Base-by-base conservation (phyloP, 345 rosid species). In the Populus pruinosa region DNA sequence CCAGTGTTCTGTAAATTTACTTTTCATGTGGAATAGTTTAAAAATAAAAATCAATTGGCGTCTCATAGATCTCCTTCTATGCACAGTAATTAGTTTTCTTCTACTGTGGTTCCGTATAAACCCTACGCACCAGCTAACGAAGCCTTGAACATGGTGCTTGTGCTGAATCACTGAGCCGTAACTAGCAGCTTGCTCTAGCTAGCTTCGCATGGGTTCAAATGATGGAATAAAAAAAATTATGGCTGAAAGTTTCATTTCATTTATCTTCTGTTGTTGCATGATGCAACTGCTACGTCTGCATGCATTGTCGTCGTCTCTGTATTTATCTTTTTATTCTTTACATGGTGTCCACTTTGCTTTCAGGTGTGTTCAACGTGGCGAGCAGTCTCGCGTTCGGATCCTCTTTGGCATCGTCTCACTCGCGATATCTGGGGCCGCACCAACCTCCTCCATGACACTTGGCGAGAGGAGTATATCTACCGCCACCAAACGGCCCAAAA, bases 321-420 rank as follows among this genome's bases (percentile, higher is more conserved):
- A 6, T 41, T 9, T 64, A 64, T 64, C 50, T 44, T 41, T 41
- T 41, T 36, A 5, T 36, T 7, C 11, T 0, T 44, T 13, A 44
- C 17, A 14, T 72, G 77, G 67, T 38, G 18, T 0, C 27, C 36
- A 5, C 25, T 41, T 25, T 31, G 44, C 53, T 61, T 70, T 76
- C 83, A 94, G 98, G 98, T 94, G 0, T 93, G 97, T 69, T 84
- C 96, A 75, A 96, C 96, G 84, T 96, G 99, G 99, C 96, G 85
- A 9, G 91, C 94, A 1, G 87, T 93, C 2, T 93, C 94, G 10
- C 91, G 86, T 1, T 95, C 94, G 9, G 90, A 93, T 67, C 89
- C 84, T 6, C 89, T 96, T 29, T 96, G 99, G 99, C 87, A 79
- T 41, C 86, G 88, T 5, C 89, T 96, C 25, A 78, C 89, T 8